Evolutionary conservation across 306 rosid species (phyloP), one percentile per base, ranked within the genome.

Genomic region (Neltuma alba): DNA sequence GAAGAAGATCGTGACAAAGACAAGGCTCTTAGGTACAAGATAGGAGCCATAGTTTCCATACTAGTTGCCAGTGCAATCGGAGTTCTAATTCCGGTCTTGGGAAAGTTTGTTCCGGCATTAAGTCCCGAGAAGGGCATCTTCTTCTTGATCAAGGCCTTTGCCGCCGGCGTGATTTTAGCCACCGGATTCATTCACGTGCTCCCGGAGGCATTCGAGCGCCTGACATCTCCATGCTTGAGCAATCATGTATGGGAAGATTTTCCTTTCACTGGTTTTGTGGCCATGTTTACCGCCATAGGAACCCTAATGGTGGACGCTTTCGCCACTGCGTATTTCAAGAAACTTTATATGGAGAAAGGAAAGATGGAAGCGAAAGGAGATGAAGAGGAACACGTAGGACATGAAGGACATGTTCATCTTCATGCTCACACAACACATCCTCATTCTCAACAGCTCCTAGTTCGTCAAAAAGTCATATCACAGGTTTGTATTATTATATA

Each of bases 101-200:
- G 98, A 0, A 94, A 88, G 70, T 9, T 77, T 0, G 16, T 90
- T 13, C 89, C 89, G 0, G 91, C 93, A 0, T 13, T 94, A 9
- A 80, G 91, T 0, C 97, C 94, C 0, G 94, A 90, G 21, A 90
- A 74, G 13, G 79, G 83, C 61, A 62, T 90, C 0, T 92, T 94
- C 58, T 92, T 90, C 57, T 0, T 11, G 9, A 9, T 37, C 41
- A 37, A 37, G 41, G 41, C 41, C 41, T 37, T 37, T 1, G 41
- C 41, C 41, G 41, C 41, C 41, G 41, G 41, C 41, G 41, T 37
- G 41, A 9, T 37, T 6, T 37, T 37, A 37, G 6, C 97, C 0
- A 94, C 97, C 0, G 98, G 94, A 0, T 94, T 94, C 72, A 89
- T 94, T 33, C 98, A 94, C 1, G 91, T 94, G 1, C 80, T 92